These are phyloP conservation scores for Fusarium humuli DNA, from an alignment of 2,329 filamentous ascomycete species.

Conservation along the genomic window DNA sequence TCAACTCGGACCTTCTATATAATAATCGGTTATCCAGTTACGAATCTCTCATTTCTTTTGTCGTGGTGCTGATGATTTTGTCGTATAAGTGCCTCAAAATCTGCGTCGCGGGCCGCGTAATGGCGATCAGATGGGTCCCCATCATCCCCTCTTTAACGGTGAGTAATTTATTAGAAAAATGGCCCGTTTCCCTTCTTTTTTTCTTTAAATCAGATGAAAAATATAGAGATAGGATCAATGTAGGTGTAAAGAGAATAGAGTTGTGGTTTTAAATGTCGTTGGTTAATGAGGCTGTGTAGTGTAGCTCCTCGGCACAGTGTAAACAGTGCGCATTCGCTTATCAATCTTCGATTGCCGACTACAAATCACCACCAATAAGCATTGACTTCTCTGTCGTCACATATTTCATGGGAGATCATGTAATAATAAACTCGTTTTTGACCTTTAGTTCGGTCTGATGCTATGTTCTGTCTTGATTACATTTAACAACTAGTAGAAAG, in stretches of 20 bases:
- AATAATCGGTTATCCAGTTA: background rate
- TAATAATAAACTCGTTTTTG: no score
- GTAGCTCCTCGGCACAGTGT: slow-evolving; percentile 5
- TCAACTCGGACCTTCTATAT: no score
- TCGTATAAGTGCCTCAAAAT: slow-evolving; percentile 23
- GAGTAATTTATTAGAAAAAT: slow-evolving; percentile 13
- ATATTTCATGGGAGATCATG: background rate
- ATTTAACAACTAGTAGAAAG: no score
- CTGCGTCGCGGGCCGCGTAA: slow-evolving; percentile 33
- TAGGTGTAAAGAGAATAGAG: background rate
- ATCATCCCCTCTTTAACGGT: slow-evolving; percentile 15
- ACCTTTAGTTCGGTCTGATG: no score
- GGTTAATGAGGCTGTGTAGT: slow-evolving; percentile 31
- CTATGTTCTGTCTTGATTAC: no score
- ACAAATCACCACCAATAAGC: background rate
- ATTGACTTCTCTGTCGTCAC: background rate
- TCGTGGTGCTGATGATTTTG: background rate
- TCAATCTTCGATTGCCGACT: background rate
- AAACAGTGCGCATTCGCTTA: background rate
- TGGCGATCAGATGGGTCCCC: slow-evolving; percentile 25
- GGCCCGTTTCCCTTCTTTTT: background rate
- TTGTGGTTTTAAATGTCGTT: slow-evolving; percentile 11
- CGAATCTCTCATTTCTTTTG: background rate
- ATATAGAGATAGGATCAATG: background rate
- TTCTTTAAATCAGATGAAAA: fast-evolving